Conservation (phyloP, 2,329 filamentous ascomycete species). For the Talaromyces sp. region DNA sequence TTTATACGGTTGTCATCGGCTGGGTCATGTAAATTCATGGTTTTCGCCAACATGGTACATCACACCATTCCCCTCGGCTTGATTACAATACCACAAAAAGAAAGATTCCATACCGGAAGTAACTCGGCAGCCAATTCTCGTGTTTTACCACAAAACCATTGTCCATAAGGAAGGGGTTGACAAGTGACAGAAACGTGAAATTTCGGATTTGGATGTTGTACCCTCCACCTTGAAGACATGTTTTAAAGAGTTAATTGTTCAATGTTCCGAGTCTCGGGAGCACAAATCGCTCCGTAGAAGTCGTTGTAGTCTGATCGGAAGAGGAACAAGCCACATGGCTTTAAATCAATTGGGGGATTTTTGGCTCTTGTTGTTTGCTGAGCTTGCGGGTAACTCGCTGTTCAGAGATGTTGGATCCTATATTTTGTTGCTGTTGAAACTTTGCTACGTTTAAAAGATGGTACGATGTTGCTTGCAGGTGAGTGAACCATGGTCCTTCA, state of each 20-base stretch:
- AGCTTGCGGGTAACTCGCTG: too few relatives aligned
- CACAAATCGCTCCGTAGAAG: too few relatives aligned
- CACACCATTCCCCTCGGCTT: background rate
- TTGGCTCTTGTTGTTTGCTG: too few relatives aligned
- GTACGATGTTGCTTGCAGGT: too few relatives aligned
- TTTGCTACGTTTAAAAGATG: too few relatives aligned
- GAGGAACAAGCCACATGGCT: too few relatives aligned
- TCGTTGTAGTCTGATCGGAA: too few relatives aligned
- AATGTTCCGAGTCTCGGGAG: background rate
- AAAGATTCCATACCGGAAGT: background rate
- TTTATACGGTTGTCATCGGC: background rate
- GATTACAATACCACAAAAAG: background rate
- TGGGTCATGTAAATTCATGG: background rate
- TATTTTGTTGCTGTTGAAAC: too few relatives aligned
- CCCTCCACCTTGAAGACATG: background rate
- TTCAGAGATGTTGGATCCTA: too few relatives aligned
- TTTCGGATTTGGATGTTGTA: background rate
- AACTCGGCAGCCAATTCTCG: background rate
- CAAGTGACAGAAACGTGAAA: background rate
- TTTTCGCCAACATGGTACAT: background rate
- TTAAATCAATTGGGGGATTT: too few relatives aligned
- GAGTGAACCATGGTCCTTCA: too few relatives aligned
- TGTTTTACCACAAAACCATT: background rate
- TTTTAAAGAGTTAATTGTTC: background rate
- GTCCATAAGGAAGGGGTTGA: background rate